phyloP scores from a whole-genome alignment of 495 filamentous ascomycete species.

The Bacidia rubella region DNA sequence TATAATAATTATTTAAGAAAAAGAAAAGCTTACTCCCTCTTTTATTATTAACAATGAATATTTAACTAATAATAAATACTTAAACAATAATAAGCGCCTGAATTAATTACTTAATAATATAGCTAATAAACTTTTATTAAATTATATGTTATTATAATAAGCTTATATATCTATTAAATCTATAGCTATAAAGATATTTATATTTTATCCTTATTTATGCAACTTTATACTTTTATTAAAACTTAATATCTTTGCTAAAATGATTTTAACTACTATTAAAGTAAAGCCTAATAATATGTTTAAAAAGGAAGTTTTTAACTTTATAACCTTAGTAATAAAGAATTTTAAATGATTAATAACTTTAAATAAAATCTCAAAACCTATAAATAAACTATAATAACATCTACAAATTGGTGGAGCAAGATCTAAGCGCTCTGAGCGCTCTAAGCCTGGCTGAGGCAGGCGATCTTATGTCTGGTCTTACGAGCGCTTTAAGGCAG shows the following conservation, averaged over 20 bases:
- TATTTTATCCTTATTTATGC: background rate
- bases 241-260: constrained; percentile 11
- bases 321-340: no score
- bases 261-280: no score
- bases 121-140: background rate
- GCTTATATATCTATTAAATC: background rate
- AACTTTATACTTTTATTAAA: constrained; percentile 5
- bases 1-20: background rate
- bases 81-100: background rate
- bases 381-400: constrained; percentile 6
- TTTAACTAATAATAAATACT: background rate
- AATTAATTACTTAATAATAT: background rate
- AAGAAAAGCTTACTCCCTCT: background rate
- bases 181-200: background rate
- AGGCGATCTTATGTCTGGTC: no score
- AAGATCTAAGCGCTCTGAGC: no score
- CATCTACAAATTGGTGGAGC: no score
- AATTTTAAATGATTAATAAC: no score
- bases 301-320: no score
- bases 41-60: background rate
- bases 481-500: no score
- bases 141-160: background rate
- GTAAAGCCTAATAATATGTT: no score
- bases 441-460: no score
- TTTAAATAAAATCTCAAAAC: background rate